Evolutionary conservation across 2,329 filamentous ascomycete species (phyloP), one percentile per base, ranked within the genome.

Genomic region (Ceratocystiopsis brevicomis): DNA sequence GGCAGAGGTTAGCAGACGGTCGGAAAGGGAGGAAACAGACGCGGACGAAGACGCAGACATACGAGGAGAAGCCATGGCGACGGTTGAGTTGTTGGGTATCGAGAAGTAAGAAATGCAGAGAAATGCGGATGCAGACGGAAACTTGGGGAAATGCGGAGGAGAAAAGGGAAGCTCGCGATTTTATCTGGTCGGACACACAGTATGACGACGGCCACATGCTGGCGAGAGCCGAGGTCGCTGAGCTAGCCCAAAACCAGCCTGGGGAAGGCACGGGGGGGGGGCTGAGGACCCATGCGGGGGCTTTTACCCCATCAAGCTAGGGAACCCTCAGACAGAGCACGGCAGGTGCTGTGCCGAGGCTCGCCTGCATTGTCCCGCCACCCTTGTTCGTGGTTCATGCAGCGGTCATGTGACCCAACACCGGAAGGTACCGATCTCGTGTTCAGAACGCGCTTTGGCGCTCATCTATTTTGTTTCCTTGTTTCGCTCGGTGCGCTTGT

Each of bases 51-150:
- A n/a, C 8, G 18, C 9, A 5, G 16, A 38, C 14, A 18, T 76
- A 87, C 82, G 82, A 63, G 81, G 78, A 62, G 81, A 85, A 51
- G 81, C 78, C 81, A 87, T 87, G 51, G 49, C 64, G 61, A 45
- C 43, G 46, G 46, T 38, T 43, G 33, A 11, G 17, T 41, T 34
- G n/a, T 11, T 14, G 6, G 38, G 48, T 15, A 18, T 43, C 38
- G 35, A 39, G n/a, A 39, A 16, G 21, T 40, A 42, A 42, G 6
- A 44, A 35, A 34, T 42, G 37, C 43, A 43, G 42, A 42, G 30
- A 44, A 47, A 41, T 44, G 41, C 37, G 18, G 36, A 18, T 8
- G 45, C 38, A 14, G 41, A 39, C 42, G 36, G 37, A 41, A 39
- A 40, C 15, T 17, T 38, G n/a, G 38, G 46, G 21, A 37, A 35